Evolutionary conservation across 176 grass and related monocot species (phyloP).

Genomic region (Rhynchospora tenuis): DNA sequence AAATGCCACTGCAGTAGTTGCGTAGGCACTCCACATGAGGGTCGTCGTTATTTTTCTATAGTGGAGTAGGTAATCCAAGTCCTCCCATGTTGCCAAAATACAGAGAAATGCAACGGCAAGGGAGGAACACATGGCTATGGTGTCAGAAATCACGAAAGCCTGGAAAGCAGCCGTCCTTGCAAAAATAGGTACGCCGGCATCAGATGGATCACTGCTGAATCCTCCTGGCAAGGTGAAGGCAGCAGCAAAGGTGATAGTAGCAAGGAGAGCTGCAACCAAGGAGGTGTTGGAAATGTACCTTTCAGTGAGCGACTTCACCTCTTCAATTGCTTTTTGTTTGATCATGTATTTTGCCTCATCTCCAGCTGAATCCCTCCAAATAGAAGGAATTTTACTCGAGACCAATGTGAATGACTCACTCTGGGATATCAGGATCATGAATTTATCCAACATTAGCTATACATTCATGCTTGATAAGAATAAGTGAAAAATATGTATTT

Average conservation of each 20-base stretch:
- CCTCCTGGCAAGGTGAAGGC: background rate
- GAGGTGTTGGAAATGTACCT: constrained; percentile 1
- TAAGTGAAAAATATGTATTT: too few relatives aligned
- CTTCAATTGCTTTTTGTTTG: background rate
- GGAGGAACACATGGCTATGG: too few relatives aligned
- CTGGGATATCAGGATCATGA: background rate
- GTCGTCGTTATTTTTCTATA: background rate
- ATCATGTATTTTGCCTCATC: background rate
- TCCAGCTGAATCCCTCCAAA: background rate
- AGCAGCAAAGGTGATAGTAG: constrained; percentile 1
- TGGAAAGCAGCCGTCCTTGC: too few relatives aligned
- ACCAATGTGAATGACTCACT: background rate
- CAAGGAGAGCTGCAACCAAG: background rate
- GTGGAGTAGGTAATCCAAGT: background rate
- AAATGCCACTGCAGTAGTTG: background rate
- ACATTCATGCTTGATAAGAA: too few relatives aligned
- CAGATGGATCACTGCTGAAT: background rate
- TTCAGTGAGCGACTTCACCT: background rate
- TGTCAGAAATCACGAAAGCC: background rate
- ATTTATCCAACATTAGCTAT: too few relatives aligned
- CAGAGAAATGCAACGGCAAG: background rate
- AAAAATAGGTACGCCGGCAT: background rate
- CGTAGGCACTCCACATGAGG: background rate
- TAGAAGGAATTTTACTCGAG: background rate
- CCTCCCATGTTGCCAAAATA: background rate